A percentile compares a stretch with the other conserved stretches of the same genome.
phyloP scores from a whole-genome alignment of 192 early-diverging fungal species.

The Fimicolochytrium jonesii region DNA sequence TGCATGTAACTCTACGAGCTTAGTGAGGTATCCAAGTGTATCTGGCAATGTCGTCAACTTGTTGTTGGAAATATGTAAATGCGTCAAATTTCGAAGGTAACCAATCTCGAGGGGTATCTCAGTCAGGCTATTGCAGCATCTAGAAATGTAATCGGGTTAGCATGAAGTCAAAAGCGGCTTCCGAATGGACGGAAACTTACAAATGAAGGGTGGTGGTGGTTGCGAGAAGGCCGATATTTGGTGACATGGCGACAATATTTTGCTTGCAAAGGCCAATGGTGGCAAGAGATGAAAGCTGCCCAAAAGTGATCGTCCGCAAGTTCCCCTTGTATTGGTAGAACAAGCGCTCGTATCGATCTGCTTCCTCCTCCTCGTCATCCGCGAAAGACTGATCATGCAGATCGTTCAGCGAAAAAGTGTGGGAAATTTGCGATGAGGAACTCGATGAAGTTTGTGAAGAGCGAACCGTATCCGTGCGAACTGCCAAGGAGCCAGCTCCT shows the following conservation, averaged over 20 bases:
- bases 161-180: too few relatives aligned
- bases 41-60: conserved; percentile 58
- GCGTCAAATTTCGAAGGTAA: conserved; percentile 61
- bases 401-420: conserved; percentile 6
- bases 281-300: conserved; percentile 25
- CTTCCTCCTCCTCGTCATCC: background rate
- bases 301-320: conserved; percentile 25
- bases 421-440: conserved; percentile 5
- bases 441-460: conserved; percentile 2
- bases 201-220: conserved; percentile 64
- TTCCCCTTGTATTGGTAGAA: background rate
- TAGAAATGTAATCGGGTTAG: too few relatives aligned
- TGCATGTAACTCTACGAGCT: conserved; percentile 63
- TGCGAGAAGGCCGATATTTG: conserved; percentile 64
- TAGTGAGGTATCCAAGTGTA: conserved; percentile 60
- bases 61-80: conserved; percentile 65
- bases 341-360: background rate
- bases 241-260: conserved; percentile 57
- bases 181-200: too few relatives aligned
- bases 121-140: conserved; percentile 72
- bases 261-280: conserved; percentile 58
- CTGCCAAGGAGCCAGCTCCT: background rate
- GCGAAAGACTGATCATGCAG: conserved; percentile 2
- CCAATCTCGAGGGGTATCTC: conserved; percentile 71
- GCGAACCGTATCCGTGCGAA: too few relatives aligned